Conservation (phyloP, 2,329 filamentous ascomycete genomes). For the Knoxdaviesia capensis region DNA sequence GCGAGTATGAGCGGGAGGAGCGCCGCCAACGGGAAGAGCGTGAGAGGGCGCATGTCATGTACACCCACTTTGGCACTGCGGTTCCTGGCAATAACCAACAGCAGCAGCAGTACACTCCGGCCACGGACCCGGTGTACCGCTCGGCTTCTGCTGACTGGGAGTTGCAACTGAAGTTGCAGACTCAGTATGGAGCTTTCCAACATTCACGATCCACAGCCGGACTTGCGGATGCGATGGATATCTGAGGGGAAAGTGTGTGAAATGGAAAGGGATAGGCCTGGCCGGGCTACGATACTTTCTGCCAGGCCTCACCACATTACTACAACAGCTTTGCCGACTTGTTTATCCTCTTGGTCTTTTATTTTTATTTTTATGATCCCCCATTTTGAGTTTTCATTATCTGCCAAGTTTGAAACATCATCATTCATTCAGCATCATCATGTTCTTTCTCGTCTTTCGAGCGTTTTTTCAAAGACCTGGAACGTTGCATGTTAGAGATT, state of each 20-base stretch:
- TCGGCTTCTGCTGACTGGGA: conserved; percentile 7
- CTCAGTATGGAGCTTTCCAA: background rate
- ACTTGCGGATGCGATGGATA: conserved; percentile 3
- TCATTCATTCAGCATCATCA: too few species aligned
- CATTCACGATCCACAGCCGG: background rate
- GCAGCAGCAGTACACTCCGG: conserved; percentile 24
- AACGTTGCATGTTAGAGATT: too few species aligned
- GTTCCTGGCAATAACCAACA: conserved; percentile 9
- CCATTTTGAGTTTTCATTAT: too few species aligned
- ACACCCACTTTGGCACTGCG: conserved; percentile 21
- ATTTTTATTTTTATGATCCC: too few species aligned
- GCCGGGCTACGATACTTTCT: too few species aligned
- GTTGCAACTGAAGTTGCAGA: background rate
- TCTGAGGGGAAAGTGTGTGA: background rate
- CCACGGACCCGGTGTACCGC: conserved; percentile 52
- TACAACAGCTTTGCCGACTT: too few species aligned
- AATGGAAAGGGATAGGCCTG: too few species aligned
- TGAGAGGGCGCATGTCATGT: conserved; percentile 6
- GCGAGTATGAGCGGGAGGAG: conserved; percentile 31
- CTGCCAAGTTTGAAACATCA: too few species aligned
- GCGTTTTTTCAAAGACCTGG: too few species aligned
- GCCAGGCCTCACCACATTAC: too few species aligned
- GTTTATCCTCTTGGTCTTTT: too few species aligned
- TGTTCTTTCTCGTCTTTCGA: too few species aligned
- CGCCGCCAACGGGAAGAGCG: conserved; percentile 2